Conservation (phyloP, 1,284 basidiomycete genomes). For the Malassezia furfur region DNA sequence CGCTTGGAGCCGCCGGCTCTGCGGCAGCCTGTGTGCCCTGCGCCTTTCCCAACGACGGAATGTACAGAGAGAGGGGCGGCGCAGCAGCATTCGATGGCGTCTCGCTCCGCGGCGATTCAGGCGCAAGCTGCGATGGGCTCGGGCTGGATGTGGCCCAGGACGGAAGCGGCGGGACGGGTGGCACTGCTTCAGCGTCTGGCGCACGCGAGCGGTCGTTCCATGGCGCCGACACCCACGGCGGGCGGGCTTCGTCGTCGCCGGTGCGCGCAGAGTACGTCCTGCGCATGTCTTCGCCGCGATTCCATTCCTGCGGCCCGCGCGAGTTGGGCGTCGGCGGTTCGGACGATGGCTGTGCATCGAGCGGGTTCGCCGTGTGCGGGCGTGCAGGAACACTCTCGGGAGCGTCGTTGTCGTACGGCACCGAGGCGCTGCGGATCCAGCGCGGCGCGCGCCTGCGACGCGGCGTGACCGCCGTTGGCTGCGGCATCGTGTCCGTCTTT, state of each 20-base stretch:
- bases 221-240: no score
- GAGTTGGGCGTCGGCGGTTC: not conserved
- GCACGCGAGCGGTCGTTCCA: no score
- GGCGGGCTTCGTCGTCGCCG: no score
- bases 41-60: not conserved
- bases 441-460: slow-evolving; percentile 8
- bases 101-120: no score
- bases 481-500: not conserved
- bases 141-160: not conserved
- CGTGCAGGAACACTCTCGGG: not conserved
- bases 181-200: not conserved
- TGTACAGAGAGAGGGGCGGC: not conserved
- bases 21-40: not conserved
- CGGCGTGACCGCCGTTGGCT: not conserved
- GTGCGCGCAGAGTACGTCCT: not conserved
- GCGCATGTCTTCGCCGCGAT: not conserved
- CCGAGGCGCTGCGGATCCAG: slow-evolving; percentile 8
- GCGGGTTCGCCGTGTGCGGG: not conserved
- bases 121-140: not conserved
- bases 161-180: not conserved
- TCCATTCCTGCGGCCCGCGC: not conserved
- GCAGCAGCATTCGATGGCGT: not conserved
- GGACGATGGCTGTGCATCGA: not conserved
- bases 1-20: not conserved
- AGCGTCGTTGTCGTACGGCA: not conserved